These are phyloP conservation scores for Aspergillus sp. DNA, from an alignment of 2,329 filamentous ascomycete genomes.

Conservation along the genomic window DNA sequence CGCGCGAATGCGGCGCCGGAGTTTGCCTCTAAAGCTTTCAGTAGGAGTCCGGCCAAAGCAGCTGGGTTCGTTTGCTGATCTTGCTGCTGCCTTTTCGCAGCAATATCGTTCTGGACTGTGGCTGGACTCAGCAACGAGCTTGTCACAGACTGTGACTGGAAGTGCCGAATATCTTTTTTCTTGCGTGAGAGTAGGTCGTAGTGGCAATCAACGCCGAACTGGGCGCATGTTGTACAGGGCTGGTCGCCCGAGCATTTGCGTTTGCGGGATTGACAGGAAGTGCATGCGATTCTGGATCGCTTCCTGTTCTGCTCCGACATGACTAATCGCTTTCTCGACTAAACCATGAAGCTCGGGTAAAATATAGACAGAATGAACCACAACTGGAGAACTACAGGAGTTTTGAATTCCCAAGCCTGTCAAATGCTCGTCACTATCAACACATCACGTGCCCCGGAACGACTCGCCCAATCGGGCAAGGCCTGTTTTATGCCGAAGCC, in stretches of 20 bases:
- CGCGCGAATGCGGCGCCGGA: slow-evolving; percentile 58
- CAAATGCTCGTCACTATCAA: neutral
- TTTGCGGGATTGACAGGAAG: slow-evolving; percentile 56
- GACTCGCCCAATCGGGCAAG: neutral
- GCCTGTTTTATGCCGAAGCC: neutral
- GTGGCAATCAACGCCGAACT: slow-evolving; percentile 55
- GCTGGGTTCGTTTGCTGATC: slow-evolving; percentile 14
- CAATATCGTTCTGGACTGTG: slow-evolving; percentile 2
- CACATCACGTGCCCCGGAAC: neutral
- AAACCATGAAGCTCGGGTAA: neutral
- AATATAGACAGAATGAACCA: neutral
- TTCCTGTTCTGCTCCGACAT: slow-evolving; percentile 34
- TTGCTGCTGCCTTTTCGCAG: slow-evolving; percentile 11
- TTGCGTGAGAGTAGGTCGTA: slow-evolving; percentile 42
- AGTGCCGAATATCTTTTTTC: slow-evolving; percentile 28
- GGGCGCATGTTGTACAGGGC: slow-evolving; percentile 55
- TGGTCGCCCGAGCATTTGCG: slow-evolving; percentile 56
- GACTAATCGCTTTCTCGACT: neutral
- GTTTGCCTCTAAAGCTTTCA: slow-evolving; percentile 54
- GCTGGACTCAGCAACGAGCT: slow-evolving; percentile 14
- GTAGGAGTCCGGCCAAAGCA: slow-evolving; percentile 23
- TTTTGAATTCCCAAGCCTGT: neutral
- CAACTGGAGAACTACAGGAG: neutral
- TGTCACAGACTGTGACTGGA: slow-evolving; percentile 14
- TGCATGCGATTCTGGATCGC: slow-evolving; percentile 49